Evolutionary conservation across 140 eudicot species (phyloP), one percentile per base, ranked within the genome.

Genomic region (Senecio squalidus): DNA sequence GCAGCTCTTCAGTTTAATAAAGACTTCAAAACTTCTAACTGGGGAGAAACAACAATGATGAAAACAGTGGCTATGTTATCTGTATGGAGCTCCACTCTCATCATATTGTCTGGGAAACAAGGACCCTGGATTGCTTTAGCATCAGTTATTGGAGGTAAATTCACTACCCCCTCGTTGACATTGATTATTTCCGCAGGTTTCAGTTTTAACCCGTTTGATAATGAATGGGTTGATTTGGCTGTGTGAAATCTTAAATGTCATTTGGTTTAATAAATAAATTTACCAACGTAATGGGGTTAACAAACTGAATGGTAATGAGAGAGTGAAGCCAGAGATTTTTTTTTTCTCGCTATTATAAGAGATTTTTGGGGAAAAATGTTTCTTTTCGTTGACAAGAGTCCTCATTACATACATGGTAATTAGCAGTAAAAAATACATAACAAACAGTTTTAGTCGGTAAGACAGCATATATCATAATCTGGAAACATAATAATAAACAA

Each of bases 81-180:
- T 54, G 70, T 85, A 9, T 93, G 96, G 86, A 84, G 95, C 66
- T 71, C 96, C 29, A 77, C 94, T 27, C 70, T 88, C 54, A 82
- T 93, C 16, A 30, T 88, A 22, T 70, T 93, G 33, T 84, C 96
- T 7, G 99, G 99, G 41, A 93, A 75, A 72, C 99, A 93, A 78
- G 99, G 99, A n/a, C 77, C 96, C 18, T 60, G 82, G 76, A 60
- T 74, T 58, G 87, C 85, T 46, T 67, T 93, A 66, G 87, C 85
- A 58, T 65, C 75, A 29, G 51, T 88, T 48, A 58, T 69, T 16
- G 96, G 89, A 88, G 98, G 98, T 92, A 75, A 58, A 34, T 7
- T 7, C 41, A 34, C 49, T 59, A 20, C 57, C 60, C 38, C 20
- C 21, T 22, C 55, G 45, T 49, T 23, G 3, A 49, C 55, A 4